These are phyloP conservation scores for Candida adriatica DNA, from an alignment of 805 yeast species.

Conservation along the genomic window DNA sequence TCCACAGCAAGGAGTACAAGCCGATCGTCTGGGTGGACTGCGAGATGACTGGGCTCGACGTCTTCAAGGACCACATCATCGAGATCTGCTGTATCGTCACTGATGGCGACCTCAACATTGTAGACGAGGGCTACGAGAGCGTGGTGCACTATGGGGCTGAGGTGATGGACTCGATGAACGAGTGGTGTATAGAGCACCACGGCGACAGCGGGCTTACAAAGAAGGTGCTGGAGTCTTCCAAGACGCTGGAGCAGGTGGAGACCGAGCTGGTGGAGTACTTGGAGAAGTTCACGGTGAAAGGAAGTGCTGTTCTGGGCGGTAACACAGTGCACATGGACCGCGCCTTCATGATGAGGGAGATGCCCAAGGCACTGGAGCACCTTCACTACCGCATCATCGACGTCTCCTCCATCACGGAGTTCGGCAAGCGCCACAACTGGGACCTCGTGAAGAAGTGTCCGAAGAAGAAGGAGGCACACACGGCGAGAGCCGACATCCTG, in stretches of 20 bases:
- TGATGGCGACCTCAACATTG: constrained; percentile 66
- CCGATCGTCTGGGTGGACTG: constrained; percentile 93
- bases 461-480: constrained; percentile 63
- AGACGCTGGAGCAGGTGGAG: constrained; percentile 57
- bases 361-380: constrained; percentile 54
- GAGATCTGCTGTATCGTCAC: constrained; percentile 91
- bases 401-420: constrained; percentile 81
- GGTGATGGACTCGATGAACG: constrained; percentile 66
- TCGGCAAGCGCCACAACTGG: constrained; percentile 73
- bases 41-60: constrained; percentile 95
- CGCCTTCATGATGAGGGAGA: constrained; percentile 72
- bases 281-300: constrained; percentile 41
- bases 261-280: constrained; percentile 58
- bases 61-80: constrained; percentile 73
- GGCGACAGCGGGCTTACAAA: constrained; percentile 67
- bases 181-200: constrained; percentile 86
- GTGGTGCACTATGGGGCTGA: constrained; percentile 64
- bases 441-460: constrained; percentile 50
- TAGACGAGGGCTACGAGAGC: constrained; percentile 78
- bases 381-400: constrained; percentile 78
- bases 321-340: constrained; percentile 91
- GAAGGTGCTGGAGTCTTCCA: constrained; percentile 51
- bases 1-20: constrained; percentile 16
- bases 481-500: constrained; percentile 81
- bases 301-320: constrained; percentile 77